phyloP scores from a whole-genome alignment of 176 grass and related monocot species.

The Cenchrus purpureus region DNA sequence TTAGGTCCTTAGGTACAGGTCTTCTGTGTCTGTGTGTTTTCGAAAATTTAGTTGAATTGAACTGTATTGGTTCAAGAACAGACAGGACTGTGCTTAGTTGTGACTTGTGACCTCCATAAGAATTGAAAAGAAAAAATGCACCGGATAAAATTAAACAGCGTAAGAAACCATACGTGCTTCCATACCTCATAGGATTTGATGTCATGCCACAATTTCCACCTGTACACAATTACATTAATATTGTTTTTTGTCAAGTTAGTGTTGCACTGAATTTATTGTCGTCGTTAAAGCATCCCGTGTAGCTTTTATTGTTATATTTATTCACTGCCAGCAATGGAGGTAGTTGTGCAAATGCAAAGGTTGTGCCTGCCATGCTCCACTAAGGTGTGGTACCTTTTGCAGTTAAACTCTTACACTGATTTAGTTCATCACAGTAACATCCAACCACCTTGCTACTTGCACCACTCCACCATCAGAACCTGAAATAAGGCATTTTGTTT shows the following conservation, averaged over 20 bases:
- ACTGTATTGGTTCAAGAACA: not conserved
- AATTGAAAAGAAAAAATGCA: not conserved
- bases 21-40: not conserved
- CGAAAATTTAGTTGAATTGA: not conserved
- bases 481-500: conserved; percentile 1
- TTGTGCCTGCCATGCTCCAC: not conserved
- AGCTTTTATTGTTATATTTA: not conserved
- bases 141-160: not conserved
- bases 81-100: not conserved
- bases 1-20: not conserved
- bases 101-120: not conserved
- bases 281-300: not conserved
- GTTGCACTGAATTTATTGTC: not conserved
- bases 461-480: not conserved
- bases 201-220: not conserved
- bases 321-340: not conserved
- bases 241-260: not conserved
- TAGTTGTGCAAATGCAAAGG: not conserved
- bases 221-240: not conserved
- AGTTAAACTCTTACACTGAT: not conserved
- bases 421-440: conserved; percentile 18
- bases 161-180: not conserved
- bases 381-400: not conserved
- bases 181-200: not conserved
- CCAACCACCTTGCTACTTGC: not conserved